phyloP scores from a whole-genome alignment of 768 basidiomycete genomes.

The Pluteus cervinus region DNA sequence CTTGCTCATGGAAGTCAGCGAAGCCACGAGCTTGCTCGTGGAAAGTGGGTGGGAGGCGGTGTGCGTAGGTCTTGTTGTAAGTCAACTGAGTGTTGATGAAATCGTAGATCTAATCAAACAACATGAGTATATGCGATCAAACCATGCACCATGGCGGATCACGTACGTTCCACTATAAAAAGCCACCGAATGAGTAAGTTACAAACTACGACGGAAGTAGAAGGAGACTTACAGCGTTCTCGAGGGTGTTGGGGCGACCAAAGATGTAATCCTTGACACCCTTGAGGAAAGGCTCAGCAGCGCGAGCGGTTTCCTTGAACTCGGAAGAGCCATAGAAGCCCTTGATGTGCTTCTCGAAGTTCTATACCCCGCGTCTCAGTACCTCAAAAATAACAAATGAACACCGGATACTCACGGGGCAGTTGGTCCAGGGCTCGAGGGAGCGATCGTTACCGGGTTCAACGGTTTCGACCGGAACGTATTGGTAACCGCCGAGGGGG shows the following conservation, averaged over 20 bases:
- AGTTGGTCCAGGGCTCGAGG: slow-evolving; percentile 72
- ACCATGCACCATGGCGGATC: no score
- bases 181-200: slow-evolving; percentile 11
- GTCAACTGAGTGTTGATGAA: slow-evolving; percentile 69
- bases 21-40: slow-evolving; percentile 68
- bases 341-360: slow-evolving; percentile 60
- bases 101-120: slow-evolving; percentile 73
- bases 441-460: slow-evolving; percentile 80
- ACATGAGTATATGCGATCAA: no score
- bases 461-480: slow-evolving; percentile 65
- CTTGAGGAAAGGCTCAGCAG: slow-evolving; percentile 61
- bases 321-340: slow-evolving; percentile 54
- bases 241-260: slow-evolving; percentile 57
- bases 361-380: slow-evolving; percentile 24
- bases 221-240: slow-evolving; percentile 53
- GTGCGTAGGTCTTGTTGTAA: slow-evolving; percentile 79
- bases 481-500: slow-evolving; percentile 76
- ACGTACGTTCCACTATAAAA: slow-evolving; percentile 69
- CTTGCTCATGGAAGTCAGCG: slow-evolving; percentile 77
- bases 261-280: slow-evolving; percentile 66
- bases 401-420: slow-evolving; percentile 30
- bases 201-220: neutral
- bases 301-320: slow-evolving; percentile 56
- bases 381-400: neutral
- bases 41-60: slow-evolving; percentile 74